Conservation (phyloP, 352 stramenopile species). For the Phytophthora agathidicida region DNA sequence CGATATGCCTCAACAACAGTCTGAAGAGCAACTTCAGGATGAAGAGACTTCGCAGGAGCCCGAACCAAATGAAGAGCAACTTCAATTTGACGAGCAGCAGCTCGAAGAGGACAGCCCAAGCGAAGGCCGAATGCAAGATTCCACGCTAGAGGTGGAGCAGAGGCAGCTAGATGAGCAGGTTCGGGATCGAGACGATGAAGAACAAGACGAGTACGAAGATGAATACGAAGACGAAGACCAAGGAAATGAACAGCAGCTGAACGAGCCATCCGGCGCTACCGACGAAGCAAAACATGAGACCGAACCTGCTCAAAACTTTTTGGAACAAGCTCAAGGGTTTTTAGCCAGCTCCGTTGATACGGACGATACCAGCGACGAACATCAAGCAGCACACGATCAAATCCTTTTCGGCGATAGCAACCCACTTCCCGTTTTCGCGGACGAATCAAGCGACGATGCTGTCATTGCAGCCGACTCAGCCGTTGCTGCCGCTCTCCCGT, state of each 20-base stretch:
- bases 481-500: conserved; percentile 17
- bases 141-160: not conserved
- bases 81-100: not conserved
- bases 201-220: conserved; percentile 15
- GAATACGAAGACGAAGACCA: conserved; percentile 15
- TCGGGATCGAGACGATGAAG: conserved; percentile 8
- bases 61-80: conserved; percentile 3
- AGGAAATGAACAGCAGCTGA: not conserved
- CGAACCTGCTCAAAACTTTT: not conserved
- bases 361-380: conserved; percentile 10
- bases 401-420: conserved; percentile 6
- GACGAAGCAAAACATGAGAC: not conserved
- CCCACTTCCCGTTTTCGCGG: not conserved
- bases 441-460: conserved; percentile 8
- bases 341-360: conserved; percentile 12
- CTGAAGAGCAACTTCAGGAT: not conserved
- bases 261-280: not conserved
- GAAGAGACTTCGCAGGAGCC: not conserved
- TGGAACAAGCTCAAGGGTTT: conserved; percentile 26
- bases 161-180: not conserved
- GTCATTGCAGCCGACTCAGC: conserved; percentile 12
- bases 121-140: not conserved
- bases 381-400: not conserved
- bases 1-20: not conserved
- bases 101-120: too few species aligned